These are phyloP conservation scores for Pyrenophora graminea DNA, from an alignment of 2,329 filamentous ascomycete species.

Conservation along the genomic window DNA sequence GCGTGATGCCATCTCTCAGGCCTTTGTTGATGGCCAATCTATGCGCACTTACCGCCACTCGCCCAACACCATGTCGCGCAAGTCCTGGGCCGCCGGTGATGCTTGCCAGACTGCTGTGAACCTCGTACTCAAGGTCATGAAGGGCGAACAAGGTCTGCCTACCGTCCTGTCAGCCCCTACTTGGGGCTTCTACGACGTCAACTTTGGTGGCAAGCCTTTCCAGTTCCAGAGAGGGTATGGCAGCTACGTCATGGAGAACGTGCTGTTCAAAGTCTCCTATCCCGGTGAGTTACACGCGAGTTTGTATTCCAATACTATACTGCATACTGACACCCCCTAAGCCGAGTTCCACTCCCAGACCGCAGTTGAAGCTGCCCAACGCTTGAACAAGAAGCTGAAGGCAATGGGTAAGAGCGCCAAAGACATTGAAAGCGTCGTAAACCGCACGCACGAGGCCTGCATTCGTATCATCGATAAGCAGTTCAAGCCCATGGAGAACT, in stretches of 20 bases:
- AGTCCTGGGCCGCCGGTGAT: constrained; percentile 98
- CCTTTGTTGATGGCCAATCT: constrained; percentile 95
- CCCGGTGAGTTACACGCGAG: constrained; percentile 64
- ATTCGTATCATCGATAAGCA: constrained; percentile 99
- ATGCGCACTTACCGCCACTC: constrained; percentile 96
- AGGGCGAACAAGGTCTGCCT: constrained; percentile 87
- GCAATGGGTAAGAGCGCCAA: constrained; percentile 85
- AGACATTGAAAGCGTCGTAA: constrained; percentile 87
- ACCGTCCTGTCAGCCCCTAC: constrained; percentile 89
- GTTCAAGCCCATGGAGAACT: constrained; percentile 99
- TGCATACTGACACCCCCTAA: constrained; percentile 31
- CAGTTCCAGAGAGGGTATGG: constrained; percentile 95
- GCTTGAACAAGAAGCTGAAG: constrained; percentile 81
- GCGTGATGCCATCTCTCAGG: constrained; percentile 92
- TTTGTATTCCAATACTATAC: not conserved
- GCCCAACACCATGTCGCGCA: constrained; percentile 99
- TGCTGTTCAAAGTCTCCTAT: constrained; percentile 99
- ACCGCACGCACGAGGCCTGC: constrained; percentile 97
- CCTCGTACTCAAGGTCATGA: constrained; percentile 85
- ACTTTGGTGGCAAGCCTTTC: constrained; percentile 91
- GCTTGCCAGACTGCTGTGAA: constrained; percentile 95
- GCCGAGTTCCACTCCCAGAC: constrained; percentile 99
- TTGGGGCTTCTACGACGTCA: constrained; percentile 99
- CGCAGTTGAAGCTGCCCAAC: constrained; percentile 91
- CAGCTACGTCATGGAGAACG: constrained; percentile 99